These are phyloP conservation scores for apple (Malus domestica) DNA, from an alignment of 306 rosid genomes.

Conservation along the genomic window ASM211411v1 NC_041804.1:24914001-24914500, in stretches of 20 bases:
- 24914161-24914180: accelerated
- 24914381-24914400: background rate
- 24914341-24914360: no score
- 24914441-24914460: background rate
- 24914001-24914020: background rate
- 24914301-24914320: no score
- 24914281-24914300: no score
- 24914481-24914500: background rate
- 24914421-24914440: no score
- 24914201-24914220: accelerated
- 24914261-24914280: no score
- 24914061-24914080: no score
- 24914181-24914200: accelerated
- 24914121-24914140: accelerated
- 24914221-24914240: no score
- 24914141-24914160: accelerated
- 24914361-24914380: background rate
- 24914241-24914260: background rate
- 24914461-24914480: background rate
- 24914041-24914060: no score
- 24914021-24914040: background rate
- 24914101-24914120: accelerated
- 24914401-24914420: no score
- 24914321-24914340: no score
- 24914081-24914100: no score